Conservation (phyloP, 345 rosid genomes). For the Citrus trifoliata region DNA sequence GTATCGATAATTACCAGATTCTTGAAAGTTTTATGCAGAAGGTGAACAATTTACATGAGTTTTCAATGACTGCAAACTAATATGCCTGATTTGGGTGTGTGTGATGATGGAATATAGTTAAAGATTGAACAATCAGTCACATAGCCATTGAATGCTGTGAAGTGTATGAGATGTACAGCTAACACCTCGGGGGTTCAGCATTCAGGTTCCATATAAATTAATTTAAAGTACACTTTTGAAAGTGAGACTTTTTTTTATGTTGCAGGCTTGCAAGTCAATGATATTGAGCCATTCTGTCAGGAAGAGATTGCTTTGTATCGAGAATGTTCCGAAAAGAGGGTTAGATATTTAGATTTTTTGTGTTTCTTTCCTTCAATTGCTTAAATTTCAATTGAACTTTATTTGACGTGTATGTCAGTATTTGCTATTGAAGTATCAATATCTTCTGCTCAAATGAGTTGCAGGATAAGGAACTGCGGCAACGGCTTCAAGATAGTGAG, state of each 20-base stretch:
- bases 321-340: constrained; percentile 82
- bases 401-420: not conserved
- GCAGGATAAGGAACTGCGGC: constrained; percentile 83
- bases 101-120: not conserved
- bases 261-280: constrained; percentile 85
- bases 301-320: constrained; percentile 81
- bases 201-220: not conserved
- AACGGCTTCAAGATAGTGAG: constrained; percentile 85
- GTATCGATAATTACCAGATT: not conserved
- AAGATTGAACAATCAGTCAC: not conserved
- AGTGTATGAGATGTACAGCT: not conserved
- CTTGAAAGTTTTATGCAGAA: not conserved
- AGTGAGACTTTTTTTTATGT: constrained; percentile 4
- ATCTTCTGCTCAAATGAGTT: constrained; percentile 15
- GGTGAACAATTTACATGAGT: not conserved
- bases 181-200: not conserved
- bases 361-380: not conserved
- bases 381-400: not conserved
- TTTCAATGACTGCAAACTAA: not conserved
- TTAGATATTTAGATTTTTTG: constrained; percentile 18
- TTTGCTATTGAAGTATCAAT: constrained; percentile 9
- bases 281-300: constrained; percentile 91
- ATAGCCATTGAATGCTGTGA: not conserved
- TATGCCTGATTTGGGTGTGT: not conserved
- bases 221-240: not conserved